phyloP scores from a whole-genome alignment of 768 basidiomycete species.

The Psilocybe azurescens region DNA sequence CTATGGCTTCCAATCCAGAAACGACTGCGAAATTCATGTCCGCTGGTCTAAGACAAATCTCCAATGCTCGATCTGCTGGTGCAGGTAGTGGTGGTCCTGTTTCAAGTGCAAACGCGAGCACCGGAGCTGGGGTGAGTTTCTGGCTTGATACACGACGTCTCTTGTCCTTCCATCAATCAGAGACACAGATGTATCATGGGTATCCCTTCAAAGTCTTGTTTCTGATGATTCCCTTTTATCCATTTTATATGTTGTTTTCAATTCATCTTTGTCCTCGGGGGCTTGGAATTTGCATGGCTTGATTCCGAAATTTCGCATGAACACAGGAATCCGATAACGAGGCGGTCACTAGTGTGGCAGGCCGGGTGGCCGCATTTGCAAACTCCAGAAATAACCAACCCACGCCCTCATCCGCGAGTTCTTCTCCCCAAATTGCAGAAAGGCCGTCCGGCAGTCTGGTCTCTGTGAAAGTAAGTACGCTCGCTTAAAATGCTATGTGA shows the following conservation, averaged over 20 bases:
- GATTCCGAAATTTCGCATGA: slow-evolving; percentile 11
- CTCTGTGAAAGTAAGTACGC: slow-evolving; percentile 31
- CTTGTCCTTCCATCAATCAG: slow-evolving; percentile 15
- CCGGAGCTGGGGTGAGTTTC: slow-evolving; percentile 22
- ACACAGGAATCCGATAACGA: slow-evolving; percentile 45
- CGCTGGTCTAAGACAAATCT: slow-evolving; percentile 44
- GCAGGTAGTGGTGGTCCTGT: slow-evolving; percentile 18
- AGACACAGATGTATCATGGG: slow-evolving; percentile 18
- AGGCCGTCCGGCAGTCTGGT: slow-evolving; percentile 32
- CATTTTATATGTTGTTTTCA: slow-evolving; percentile 4
- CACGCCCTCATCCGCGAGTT: slow-evolving; percentile 15
- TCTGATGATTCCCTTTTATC: slow-evolving; percentile 16
- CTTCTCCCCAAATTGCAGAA: slow-evolving; percentile 33
- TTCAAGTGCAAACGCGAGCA: slow-evolving; percentile 8
- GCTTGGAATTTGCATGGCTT: slow-evolving; percentile 11
- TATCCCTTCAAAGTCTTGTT: slow-evolving; percentile 10
- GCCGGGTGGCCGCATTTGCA: slow-evolving; percentile 64
- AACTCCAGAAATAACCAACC: slow-evolving; percentile 29
- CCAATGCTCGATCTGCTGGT: slow-evolving; percentile 22
- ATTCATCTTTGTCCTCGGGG: slow-evolving; percentile 2
- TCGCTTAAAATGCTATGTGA: slow-evolving; percentile 4
- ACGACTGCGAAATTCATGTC: slow-evolving; percentile 45
- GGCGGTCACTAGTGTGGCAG: slow-evolving; percentile 41
- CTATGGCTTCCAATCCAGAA: slow-evolving; percentile 47
- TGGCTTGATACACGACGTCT: slow-evolving; percentile 12